Evolutionary conservation across 2,329 filamentous ascomycete genomes (phyloP).

Genomic region (Sporothrix pallida): DNA sequence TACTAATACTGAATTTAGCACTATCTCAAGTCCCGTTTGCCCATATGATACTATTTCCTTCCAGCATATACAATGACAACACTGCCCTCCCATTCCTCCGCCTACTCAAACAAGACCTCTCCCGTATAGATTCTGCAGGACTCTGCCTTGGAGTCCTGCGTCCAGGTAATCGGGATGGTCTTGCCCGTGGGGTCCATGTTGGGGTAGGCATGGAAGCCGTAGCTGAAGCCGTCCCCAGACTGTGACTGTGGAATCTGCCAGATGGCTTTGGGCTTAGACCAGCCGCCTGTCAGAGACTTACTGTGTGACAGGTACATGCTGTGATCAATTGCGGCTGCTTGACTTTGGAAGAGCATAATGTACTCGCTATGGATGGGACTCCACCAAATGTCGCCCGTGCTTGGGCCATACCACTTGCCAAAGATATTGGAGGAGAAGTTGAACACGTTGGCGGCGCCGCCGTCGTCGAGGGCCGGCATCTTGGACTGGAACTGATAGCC

Average conservation of each 20-base stretch:
- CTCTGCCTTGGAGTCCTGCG: slow-evolving; percentile 36
- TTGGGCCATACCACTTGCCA: slow-evolving; percentile 38
- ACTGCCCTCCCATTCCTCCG: neutral
- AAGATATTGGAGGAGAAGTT: slow-evolving; percentile 34
- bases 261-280: slow-evolving; percentile 33
- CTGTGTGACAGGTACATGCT: slow-evolving; percentile 36
- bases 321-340: slow-evolving; percentile 35
- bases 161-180: slow-evolving; percentile 36
- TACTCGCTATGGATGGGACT: slow-evolving; percentile 34
- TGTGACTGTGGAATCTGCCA: slow-evolving; percentile 34
- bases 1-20: no score
- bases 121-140: slow-evolving; percentile 36
- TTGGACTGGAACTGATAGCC: slow-evolving; percentile 29
- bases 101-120: slow-evolving; percentile 31
- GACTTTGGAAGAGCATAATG: slow-evolving; percentile 37
- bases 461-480: slow-evolving; percentile 34
- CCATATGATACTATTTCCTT: neutral
- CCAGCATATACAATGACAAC: no score
- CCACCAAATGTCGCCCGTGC: slow-evolving; percentile 38
- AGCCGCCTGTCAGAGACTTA: slow-evolving; percentile 34
- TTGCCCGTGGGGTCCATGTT: slow-evolving; percentile 35
- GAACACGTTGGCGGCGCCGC: slow-evolving; percentile 36
- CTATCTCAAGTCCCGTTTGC: no score
- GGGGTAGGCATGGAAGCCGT: slow-evolving; percentile 37
- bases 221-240: slow-evolving; percentile 35